Evolutionary conservation across 108 stramenopile genomes (phyloP), one percentile per base, ranked within the genome.

Genomic region (Licmophora abbreviata): DNA sequence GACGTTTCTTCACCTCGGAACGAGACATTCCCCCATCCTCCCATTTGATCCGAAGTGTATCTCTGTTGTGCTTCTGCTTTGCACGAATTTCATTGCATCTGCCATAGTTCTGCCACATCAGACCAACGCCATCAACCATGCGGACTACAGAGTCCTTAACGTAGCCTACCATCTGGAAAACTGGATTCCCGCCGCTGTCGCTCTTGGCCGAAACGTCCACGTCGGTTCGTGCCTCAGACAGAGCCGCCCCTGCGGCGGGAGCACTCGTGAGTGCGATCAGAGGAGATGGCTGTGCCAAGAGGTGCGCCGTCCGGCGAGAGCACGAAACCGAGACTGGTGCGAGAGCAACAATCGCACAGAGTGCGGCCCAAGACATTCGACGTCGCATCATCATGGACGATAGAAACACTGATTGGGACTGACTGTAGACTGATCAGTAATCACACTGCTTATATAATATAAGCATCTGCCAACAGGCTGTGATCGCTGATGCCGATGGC

Each of bases 21-120:
- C 47, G 27, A n/a, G 36, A 24, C 61, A 46, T 44, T 44, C 58
- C 74, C 40, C 63, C 44, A 12, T 51, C 34, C 47, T 65, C 59
- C 63, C 63, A 69, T 44, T 64, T 29, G n/a, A 45, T 36, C 32
- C 59, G 52, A 6, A 61, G 17, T 25, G 56, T 35, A 4, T 69
- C 56, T 3, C 66, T 64, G 46, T 77, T 68, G 1, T 36, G 42
- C 20, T 59, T 62, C 54, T 79, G 78, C 40, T 83, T 79, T 21
- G 58, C 44, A 9, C 83, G 75, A 22, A 89, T 83, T 26, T 49
- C 59, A 44, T 85, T 89, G 73, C 88, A 89, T 21, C 68, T 60
- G 7, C 63, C 59, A 51, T 89, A 79, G 53, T 83, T 72, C 5
- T 33, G 24, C 63, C 79, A 81, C 73, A 83, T 66, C 54, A 70